Evolutionary conservation across 495 filamentous ascomycete species (phyloP).

Genomic region (Lasiosphaeria hispida): DNA sequence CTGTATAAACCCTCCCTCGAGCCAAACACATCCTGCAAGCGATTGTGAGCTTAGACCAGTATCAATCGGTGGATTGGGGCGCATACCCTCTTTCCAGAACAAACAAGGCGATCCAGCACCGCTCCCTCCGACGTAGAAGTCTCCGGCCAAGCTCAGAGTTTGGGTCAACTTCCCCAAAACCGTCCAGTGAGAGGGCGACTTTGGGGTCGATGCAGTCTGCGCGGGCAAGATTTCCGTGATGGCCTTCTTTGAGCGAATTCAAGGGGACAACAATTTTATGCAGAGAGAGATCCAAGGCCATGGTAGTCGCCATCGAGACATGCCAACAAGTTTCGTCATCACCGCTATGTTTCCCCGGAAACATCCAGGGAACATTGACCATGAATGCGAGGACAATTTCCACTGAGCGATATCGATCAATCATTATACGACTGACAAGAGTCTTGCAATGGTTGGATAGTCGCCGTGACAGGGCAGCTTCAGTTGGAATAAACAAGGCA

Average conservation of each 20-base stretch:
- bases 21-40: slow-evolving; percentile 61
- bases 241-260: slow-evolving; percentile 47
- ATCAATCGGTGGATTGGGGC: not conserved
- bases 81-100: slow-evolving; percentile 67
- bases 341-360: slow-evolving; percentile 61
- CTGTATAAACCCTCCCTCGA: slow-evolving; percentile 63
- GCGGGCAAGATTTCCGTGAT: slow-evolving; percentile 50
- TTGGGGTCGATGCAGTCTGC: slow-evolving; percentile 66
- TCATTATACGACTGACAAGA: slow-evolving; percentile 59
- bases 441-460: slow-evolving; percentile 62
- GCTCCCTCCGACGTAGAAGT: slow-evolving; percentile 61
- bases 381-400: slow-evolving; percentile 74
- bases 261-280: slow-evolving; percentile 65
- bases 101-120: slow-evolving; percentile 68
- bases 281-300: slow-evolving; percentile 65
- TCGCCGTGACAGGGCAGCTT: slow-evolving; percentile 60
- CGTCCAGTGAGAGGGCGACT: slow-evolving; percentile 63
- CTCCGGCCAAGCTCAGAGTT: slow-evolving; percentile 55
- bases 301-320: slow-evolving; percentile 64
- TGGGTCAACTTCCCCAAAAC: slow-evolving; percentile 63
- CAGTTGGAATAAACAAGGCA: slow-evolving; percentile 60
- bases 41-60: not conserved
- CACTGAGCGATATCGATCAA: slow-evolving; percentile 59
- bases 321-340: slow-evolving; percentile 73
- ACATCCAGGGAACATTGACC: slow-evolving; percentile 78